phyloP scores from a whole-genome alignment of 2,329 filamentous ascomycete species.

The Sporothrix pseudoabietina region DNA sequence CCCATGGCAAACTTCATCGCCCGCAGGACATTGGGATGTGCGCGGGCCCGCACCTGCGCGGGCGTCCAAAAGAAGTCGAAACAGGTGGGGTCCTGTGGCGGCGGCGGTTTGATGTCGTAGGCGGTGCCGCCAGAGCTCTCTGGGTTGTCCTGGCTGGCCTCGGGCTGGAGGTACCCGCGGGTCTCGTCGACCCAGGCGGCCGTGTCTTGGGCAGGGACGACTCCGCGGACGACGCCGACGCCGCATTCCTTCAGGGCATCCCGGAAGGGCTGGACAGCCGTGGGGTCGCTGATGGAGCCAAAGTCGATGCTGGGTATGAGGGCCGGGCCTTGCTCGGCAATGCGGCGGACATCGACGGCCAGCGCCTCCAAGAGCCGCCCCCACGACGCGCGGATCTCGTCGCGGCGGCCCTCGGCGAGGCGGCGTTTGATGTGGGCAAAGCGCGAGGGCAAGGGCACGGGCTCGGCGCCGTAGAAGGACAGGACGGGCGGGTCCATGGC shows the following conservation, averaged over 20 bases:
- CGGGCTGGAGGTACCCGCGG: constrained; percentile 59
- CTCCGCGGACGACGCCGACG: constrained; percentile 65
- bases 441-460: constrained; percentile 60
- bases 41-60: constrained; percentile 67
- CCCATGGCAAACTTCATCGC: constrained; percentile 68
- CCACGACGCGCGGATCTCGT: constrained; percentile 58
- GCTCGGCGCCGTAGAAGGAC: constrained; percentile 60
- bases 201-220: constrained; percentile 60
- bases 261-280: constrained; percentile 57
- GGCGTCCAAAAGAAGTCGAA: constrained; percentile 76
- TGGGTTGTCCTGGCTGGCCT: constrained; percentile 40
- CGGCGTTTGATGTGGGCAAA: constrained; percentile 60
- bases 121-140: constrained; percentile 23
- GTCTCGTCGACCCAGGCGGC: constrained; percentile 61
- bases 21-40: constrained; percentile 63
- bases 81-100: constrained; percentile 65
- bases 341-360: constrained; percentile 48
- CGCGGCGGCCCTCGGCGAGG: constrained; percentile 58
- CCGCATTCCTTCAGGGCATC: constrained; percentile 63
- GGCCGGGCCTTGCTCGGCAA: constrained; percentile 49
- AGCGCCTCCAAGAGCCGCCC: constrained; percentile 52
- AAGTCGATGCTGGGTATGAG: constrained; percentile 61
- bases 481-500: constrained; percentile 55
- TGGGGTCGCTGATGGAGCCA: constrained; percentile 50
- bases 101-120: constrained; percentile 54